Evolutionary conservation across 306 rosid genomes (phyloP).

Genomic region (Benincasa hispida): DNA sequence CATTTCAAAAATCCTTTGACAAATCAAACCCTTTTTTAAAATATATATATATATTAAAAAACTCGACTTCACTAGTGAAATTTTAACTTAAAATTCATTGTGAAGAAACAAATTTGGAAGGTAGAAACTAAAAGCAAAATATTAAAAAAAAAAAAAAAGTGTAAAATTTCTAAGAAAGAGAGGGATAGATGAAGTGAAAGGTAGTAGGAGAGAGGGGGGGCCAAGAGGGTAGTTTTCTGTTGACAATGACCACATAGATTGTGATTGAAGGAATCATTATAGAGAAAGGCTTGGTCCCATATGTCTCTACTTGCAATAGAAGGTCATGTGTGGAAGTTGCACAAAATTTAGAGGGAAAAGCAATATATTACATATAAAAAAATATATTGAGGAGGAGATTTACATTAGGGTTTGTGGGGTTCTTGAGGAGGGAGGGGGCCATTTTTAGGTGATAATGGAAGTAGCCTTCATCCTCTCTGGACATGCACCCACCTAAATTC

Average conservation of each 20-base stretch:
- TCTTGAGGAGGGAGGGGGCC: not conserved
- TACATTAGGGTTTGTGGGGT: conserved; percentile 4
- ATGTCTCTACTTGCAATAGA: conserved; percentile 6
- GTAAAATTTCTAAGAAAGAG: not conserved
- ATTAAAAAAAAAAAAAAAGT: too few species aligned
- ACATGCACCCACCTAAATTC: conserved; percentile 3
- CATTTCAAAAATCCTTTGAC: too few species aligned
- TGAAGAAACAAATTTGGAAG: too few species aligned
- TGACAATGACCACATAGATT: conserved; percentile 6
- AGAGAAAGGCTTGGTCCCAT: conserved; percentile 2
- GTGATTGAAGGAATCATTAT: conserved; percentile 5
- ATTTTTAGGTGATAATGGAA: conserved; percentile 6
- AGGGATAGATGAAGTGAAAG: not conserved
- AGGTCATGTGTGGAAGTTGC: conserved; percentile 6
- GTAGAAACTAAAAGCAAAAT: not conserved
- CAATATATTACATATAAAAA: not conserved
- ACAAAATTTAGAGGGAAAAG: not conserved
- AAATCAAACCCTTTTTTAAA: too few species aligned
- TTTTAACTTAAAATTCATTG: too few species aligned
- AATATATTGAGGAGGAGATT: not conserved
- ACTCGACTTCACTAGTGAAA: too few species aligned
- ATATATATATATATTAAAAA: too few species aligned
- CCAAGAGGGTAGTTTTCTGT: conserved; percentile 7
- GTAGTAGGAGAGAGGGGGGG: not conserved
- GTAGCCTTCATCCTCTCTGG: conserved; percentile 14